phyloP scores from a whole-genome alignment of 2,329 filamentous ascomycete genomes.

The Beauveria australis region DNA sequence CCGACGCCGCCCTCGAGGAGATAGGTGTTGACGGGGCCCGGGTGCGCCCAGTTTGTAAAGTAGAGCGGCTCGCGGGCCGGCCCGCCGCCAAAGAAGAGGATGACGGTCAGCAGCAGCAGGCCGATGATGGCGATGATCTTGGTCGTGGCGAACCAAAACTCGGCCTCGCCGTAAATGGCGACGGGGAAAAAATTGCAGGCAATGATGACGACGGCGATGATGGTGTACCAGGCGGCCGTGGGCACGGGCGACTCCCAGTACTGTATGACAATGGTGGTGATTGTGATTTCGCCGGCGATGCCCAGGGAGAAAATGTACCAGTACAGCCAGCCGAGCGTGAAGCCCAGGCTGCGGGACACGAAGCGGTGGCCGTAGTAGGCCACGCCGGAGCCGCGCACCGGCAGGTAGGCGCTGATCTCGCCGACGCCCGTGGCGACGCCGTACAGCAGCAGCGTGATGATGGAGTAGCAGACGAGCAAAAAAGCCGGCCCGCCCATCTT shows the following conservation, averaged over 20 bases:
- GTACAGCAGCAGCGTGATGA: constrained; percentile 47
- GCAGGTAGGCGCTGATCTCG: constrained; percentile 24
- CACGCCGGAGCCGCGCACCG: constrained; percentile 16
- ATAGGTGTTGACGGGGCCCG: constrained; percentile 21
- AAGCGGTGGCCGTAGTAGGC: constrained; percentile 19
- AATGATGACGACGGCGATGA: constrained; percentile 15
- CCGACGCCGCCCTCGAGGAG: constrained; percentile 35
- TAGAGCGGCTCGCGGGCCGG: constrained; percentile 35
- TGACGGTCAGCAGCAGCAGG: constrained; percentile 37
- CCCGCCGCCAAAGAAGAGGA: constrained; percentile 39
- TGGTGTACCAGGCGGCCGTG: constrained; percentile 15
- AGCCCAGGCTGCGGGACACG: constrained; percentile 23
- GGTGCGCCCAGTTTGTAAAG: constrained; percentile 32
- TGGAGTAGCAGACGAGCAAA: constrained; percentile 36
- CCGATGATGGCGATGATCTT: constrained; percentile 42
- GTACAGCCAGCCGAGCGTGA: constrained; percentile 35
- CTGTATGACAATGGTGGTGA: constrained; percentile 15
- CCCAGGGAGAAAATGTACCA: constrained; percentile 27
- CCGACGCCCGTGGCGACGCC: constrained; percentile 40
- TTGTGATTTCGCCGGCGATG: constrained; percentile 15
- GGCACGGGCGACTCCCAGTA: constrained; percentile 16
- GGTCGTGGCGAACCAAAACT: constrained; percentile 39
- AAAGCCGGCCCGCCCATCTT: constrained; percentile 31
- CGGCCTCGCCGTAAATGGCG: constrained; percentile 39
- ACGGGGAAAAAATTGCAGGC: constrained; percentile 22